Percentiles rank a stretch among this genome's conserved stretches.
Evolutionary conservation across 192 early-diverging fungal genomes (phyloP).

Genomic region (Rhizoclosmatium sp.): DNA sequence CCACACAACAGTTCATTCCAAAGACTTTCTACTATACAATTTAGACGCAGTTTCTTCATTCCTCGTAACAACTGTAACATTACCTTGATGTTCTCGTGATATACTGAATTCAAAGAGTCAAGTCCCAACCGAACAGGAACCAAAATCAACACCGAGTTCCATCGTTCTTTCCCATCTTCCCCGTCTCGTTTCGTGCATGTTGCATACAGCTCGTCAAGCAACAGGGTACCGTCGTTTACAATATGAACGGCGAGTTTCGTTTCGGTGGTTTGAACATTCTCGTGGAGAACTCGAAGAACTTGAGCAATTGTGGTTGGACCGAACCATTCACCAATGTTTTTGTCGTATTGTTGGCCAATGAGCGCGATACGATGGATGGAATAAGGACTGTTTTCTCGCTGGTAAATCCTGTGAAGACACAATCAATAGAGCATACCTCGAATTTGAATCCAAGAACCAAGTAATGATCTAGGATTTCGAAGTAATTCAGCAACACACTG

Average conservation of each 20-base stretch:
- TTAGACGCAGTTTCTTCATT: background rate
- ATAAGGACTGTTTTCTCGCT: conserved; percentile 63
- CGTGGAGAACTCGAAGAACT: conserved; percentile 69
- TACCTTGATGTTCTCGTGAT: conserved; percentile 75
- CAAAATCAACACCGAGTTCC: conserved; percentile 76
- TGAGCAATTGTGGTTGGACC: conserved; percentile 89
- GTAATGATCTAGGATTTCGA: conserved; percentile 59
- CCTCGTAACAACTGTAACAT: conserved; percentile 21
- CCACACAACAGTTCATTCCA: conserved; percentile 77
- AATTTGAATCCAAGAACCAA: conserved; percentile 80
- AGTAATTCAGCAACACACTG: background rate
- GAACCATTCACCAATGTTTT: conserved; percentile 97
- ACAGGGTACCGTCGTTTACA: conserved; percentile 84
- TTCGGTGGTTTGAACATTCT: conserved; percentile 59
- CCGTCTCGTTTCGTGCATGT: conserved; percentile 43
- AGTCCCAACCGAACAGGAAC: conserved; percentile 91
- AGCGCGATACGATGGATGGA: conserved; percentile 94
- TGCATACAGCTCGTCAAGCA: conserved; percentile 73
- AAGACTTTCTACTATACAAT: conserved; percentile 70
- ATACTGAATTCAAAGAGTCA: conserved; percentile 86
- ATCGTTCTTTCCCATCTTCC: conserved; percentile 23
- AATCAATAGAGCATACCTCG: conserved; percentile 17
- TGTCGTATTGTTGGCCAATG: conserved; percentile 82
- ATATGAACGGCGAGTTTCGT: conserved; percentile 75
- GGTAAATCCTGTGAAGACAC: background rate